These are phyloP conservation scores for Cercospora sp. DNA, from an alignment of 2,329 filamentous ascomycete genomes.

Conservation along the genomic window DNA sequence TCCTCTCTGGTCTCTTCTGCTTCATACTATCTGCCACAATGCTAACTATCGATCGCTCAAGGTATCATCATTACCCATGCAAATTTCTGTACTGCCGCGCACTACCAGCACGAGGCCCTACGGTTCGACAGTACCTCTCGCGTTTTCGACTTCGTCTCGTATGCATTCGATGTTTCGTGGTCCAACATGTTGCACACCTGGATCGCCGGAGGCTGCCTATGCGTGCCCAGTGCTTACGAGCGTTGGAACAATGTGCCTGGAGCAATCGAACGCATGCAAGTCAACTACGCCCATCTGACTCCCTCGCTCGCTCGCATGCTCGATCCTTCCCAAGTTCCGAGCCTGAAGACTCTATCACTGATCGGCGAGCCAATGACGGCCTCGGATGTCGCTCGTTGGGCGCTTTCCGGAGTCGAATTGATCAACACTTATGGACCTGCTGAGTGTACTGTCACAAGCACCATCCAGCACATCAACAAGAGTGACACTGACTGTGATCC, in stretches of 20 bases:
- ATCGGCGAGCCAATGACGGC: not conserved
- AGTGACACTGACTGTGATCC: constrained; percentile 8
- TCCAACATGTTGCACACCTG: not conserved
- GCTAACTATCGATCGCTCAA: not conserved
- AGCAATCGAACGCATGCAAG: not conserved
- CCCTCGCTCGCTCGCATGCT: not conserved
- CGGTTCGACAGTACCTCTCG: not conserved
- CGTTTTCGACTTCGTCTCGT: not conserved
- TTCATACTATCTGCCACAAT: not conserved
- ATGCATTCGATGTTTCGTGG: not conserved
- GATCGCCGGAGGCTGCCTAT: not conserved
- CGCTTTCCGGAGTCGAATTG: not conserved
- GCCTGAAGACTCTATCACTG: not conserved
- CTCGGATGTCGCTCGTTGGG: not conserved
- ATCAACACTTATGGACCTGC: constrained; percentile 19
- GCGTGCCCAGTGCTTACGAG: not conserved
- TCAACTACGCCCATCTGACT: not conserved
- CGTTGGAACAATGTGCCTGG: not conserved
- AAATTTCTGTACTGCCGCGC: constrained; percentile 10
- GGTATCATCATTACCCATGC: constrained; percentile 12
- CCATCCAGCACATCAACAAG: not conserved
- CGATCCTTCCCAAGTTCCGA: not conserved
- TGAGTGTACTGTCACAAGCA: constrained; percentile 19
- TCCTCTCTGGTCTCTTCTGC: not conserved
- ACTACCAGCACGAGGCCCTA: constrained; percentile 1